Base-by-base conservation (phyloP, 768 basidiomycete genomes). In the Leucocoprinus birnbaumii region DNA sequence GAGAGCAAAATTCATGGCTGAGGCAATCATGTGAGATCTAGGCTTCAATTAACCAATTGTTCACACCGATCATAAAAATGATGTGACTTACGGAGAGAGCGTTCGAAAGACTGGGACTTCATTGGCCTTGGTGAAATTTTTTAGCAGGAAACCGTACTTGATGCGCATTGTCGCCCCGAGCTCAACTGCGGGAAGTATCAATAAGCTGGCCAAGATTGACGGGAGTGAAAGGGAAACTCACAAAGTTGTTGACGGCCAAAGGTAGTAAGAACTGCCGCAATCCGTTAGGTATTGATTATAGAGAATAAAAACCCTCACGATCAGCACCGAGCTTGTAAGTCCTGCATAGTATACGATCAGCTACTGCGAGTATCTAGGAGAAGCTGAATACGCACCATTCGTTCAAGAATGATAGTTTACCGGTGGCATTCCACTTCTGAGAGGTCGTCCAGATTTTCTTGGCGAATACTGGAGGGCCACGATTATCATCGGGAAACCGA, bases 311-410 rank as follows among this genome's bases (percentile, higher is more conserved):
- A 22, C 25, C 56, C 68, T 14, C 60, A 89, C 88, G 73, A 73
- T 97, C 94, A 73, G 87, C 86, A 13, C 94, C 95, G 2, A 98
- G 82, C 61, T 90, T 89, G 70, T 93, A 95, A 3, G 87, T 85
- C 94, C 91, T 91, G 58, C 50, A 40, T 24, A 22, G 16, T 38
- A 10, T 26, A 24, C 6, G 31, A n/a, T 31, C 11, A 31, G 11
- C 11, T 11, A 5, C 6, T 5, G 31, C 31, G 11, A 11, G 24
- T 11, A 11, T 3, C 13, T 26, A 25, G 16, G 11, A 7, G 47
- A 3, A 14, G 10, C 14, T 14, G 49, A 37, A 26, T 34, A 65
- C 80, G 31, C 40, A 89, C 93, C 94, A 97, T 24, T 80, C 77
- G 64, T 94, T 92, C 72, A 97, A 71, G 65, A 96, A 97, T 0